Conservation (phyloP, 768 basidiomycete genomes). For the Lactarius vividus region DNA sequence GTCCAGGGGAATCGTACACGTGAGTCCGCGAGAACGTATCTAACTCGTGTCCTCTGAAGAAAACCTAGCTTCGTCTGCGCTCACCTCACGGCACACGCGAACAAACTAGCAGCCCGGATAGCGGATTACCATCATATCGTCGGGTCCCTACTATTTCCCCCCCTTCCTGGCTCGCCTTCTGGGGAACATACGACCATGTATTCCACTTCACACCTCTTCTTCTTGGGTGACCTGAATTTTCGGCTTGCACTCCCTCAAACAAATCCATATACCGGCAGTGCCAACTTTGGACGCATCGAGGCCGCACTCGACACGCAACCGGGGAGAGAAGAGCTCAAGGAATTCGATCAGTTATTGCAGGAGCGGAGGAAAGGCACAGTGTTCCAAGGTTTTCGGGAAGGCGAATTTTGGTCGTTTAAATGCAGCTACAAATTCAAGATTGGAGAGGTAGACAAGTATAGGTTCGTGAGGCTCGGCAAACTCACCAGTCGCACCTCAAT, state of each 20-base stretch:
- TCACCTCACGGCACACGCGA: constrained; percentile 82
- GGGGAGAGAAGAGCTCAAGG: constrained; percentile 57
- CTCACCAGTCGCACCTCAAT: constrained; percentile 13
- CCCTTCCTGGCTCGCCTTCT: constrained; percentile 42
- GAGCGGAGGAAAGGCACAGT: constrained; percentile 63
- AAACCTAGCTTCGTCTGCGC: constrained; percentile 79
- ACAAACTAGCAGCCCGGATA: constrained; percentile 62
- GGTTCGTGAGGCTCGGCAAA: constrained; percentile 42
- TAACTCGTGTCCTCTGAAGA: constrained; percentile 9
- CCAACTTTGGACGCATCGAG: constrained; percentile 38
- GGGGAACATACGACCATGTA: constrained; percentile 60
- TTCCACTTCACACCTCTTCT: constrained; percentile 85
- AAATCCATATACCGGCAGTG: constrained; percentile 44
- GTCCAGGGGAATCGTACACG: constrained; percentile 78
- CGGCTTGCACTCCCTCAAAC: constrained; percentile 64
- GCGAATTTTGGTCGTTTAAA: constrained; percentile 86
- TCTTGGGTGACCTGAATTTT: constrained; percentile 94
- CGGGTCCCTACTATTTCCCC: constrained; percentile 71
- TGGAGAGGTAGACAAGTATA: constrained; percentile 81
- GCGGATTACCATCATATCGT: constrained; percentile 83
- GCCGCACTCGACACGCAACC: constrained; percentile 40
- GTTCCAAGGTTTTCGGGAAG: constrained; percentile 76
- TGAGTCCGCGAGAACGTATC: constrained; percentile 42
- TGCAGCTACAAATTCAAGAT: constrained; percentile 85
- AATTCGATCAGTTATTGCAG: constrained; percentile 67